A percentile compares a stretch with the other conserved stretches of the same genome.
phyloP scores from a whole-genome alignment of 208 protist species.

The Leishmania mexicana region DNA sequence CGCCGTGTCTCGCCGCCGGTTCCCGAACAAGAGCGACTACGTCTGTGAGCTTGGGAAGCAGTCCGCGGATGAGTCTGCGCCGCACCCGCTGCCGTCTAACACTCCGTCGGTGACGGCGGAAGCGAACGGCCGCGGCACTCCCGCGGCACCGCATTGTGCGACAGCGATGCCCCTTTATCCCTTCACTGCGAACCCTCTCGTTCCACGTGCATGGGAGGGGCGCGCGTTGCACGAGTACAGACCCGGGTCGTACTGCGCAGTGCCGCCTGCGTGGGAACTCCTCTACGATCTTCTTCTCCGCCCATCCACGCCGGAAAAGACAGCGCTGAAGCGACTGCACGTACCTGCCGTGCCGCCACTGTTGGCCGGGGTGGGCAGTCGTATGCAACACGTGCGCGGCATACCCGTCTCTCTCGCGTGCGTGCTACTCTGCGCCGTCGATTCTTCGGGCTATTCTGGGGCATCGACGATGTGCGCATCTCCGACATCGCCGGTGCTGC shows the following conservation, averaged over 20 bases:
- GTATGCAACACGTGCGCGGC: not conserved
- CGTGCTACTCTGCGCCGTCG: slow-evolving; percentile 7
- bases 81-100: not conserved
- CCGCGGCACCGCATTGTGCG: not conserved
- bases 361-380: not conserved
- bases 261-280: slow-evolving; percentile 26
- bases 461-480: not conserved
- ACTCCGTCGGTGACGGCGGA: not conserved
- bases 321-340: not conserved
- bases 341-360: slow-evolving; percentile 11
- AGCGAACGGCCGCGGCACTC: not conserved
- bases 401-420: not conserved
- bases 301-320: not conserved
- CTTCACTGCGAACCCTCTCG: slow-evolving; percentile 1
- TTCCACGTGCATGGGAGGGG: slow-evolving; percentile 8
- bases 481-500: not conserved
- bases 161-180: not conserved
- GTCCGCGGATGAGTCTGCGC: not conserved
- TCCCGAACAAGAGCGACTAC: slow-evolving; percentile 7
- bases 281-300: slow-evolving; percentile 25
- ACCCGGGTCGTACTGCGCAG: slow-evolving; percentile 20
- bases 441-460: not conserved
- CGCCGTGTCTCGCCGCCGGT: slow-evolving; percentile 19
- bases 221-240: slow-evolving; percentile 7
- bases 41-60: slow-evolving; percentile 9